Evolutionary conservation across 1,284 basidiomycete species (phyloP), one percentile per base, ranked within the genome.

Genomic region (Cryptococcus wingfieldii): DNA sequence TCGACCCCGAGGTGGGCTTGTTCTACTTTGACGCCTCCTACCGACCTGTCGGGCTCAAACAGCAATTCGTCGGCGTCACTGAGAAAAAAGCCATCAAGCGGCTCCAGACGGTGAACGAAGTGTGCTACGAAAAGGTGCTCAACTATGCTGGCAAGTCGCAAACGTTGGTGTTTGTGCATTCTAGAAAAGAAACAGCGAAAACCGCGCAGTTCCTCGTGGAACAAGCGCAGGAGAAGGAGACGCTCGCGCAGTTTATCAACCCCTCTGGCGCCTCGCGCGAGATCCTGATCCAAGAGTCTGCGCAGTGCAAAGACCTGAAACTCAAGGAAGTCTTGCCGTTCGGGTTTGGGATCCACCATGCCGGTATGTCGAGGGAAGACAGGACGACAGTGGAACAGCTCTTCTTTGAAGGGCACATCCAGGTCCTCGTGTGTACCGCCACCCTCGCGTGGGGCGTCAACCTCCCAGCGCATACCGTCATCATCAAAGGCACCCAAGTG

Each of bases 361-460:
- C 96, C n/a, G 95, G 96, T 42, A 96, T 99, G 93, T 83, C 85
- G n/a, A 82, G 92, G 57, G 90, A 90, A 61, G 95, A 98, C 66
- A 87, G 96, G 72, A 86, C 84, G 13, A 83, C 92, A 5, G 93
- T 98, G 27, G 96, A 98, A 73, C 95, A 96, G 61, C 82, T 98
- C 13, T 99, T 99, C 75, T 86, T 86, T 18, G 90, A 95, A 55
- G 90, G 92, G 1, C 87, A 91, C 41, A 82, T 99, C 27, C 93
- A 97, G 71, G 95, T 98, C 0, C 82, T 99, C 28, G 90, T 97
- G 47, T 97, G 91, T 72, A 99, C 96, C 0, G 96, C 95, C 5
- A 98, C 96, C 0, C 85, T 99, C 14, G 95, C 96, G 0, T 98
- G 96, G 96, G 96, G 96, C 82, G 95, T 98, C 78, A 98, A 98